Evolutionary conservation across 2,329 filamentous ascomycete species (phyloP), one percentile per base, ranked within the genome.

Genomic region (Periconia digitata): DNA sequence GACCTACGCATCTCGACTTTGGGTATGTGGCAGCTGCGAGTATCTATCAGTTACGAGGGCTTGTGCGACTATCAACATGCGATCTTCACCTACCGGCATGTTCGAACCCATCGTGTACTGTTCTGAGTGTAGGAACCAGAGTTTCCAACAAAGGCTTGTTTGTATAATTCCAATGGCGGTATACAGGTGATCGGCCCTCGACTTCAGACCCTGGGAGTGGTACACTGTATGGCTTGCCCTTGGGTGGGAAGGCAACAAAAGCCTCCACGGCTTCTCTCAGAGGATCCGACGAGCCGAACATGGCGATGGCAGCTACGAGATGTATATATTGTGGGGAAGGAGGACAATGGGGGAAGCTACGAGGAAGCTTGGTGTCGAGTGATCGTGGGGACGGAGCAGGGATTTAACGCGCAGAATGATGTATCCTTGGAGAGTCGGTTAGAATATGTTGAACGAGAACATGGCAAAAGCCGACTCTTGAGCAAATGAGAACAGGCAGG

Each of bases 41-140:
- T 16, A 8, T 15, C 23, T 37, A 35, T 44, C 17, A 41, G 38
- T 49, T 27, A 5, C 39, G 54, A 47, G 24, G n/a, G 16, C 18
- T 13, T 20, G 40, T 35, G 43, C 16, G 4, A 3, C 10, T 10
- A 18, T 37, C 21, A 24, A 40, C 46, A 42, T 42, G 15, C 38
- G n/a, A n/a, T n/a, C n/a, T n/a, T n/a, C 32, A 55, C 66, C 21
- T 70, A 76, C 75, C 76, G 16, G 85, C 75, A 21, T 78, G 73
- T 69, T 95, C 89, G 66, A 96, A 95, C 45, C 88, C 77, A 53
- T 96, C 90, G 76, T 95, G 87, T 21, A 85, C 79, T 13, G 90
- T 95, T 53, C 78, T 79, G 43, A 84, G 73, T 75, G 61, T 66
- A 16, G 90, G 87, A 66, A 94, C 87, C 44, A 71, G 40, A 20